A percentile compares a stretch with the other conserved stretches of the same genome.
phyloP scores from a whole-genome alignment of 2,329 filamentous ascomycete genomes.

The Penicillium sp. region DNA sequence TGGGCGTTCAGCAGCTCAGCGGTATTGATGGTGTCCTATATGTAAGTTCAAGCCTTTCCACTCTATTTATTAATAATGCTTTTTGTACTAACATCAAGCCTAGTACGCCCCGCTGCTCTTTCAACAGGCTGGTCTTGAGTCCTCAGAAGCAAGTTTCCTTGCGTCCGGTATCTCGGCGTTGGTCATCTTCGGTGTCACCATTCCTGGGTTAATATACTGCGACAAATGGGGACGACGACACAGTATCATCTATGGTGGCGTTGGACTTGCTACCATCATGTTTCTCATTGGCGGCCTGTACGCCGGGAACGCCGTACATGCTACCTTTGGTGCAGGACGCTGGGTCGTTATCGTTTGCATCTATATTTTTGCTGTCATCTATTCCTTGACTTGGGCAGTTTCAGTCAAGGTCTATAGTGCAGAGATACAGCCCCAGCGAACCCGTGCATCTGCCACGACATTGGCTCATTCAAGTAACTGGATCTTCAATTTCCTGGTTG shows the following conservation, averaged over 20 bases:
- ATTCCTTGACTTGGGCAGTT: conserved; percentile 56
- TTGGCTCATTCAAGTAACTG: conserved; percentile 60
- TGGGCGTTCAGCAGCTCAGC: conserved; percentile 63
- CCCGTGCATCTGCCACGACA: conserved; percentile 59
- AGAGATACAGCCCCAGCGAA: conserved; percentile 62
- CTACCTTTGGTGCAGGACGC: conserved; percentile 29
- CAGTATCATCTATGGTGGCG: conserved; percentile 59
- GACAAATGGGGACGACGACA: conserved; percentile 63
- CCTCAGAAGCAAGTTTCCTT: conserved; percentile 60
- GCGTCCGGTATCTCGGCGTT: conserved; percentile 66
- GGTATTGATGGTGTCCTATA: conserved; percentile 68
- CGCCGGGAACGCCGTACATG: conserved; percentile 35
- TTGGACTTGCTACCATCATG: conserved; percentile 51
- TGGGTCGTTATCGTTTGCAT: conserved; percentile 35
- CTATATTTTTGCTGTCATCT: conserved; percentile 29
- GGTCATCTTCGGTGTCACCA: conserved; percentile 61
- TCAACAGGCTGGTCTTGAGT: conserved; percentile 61
- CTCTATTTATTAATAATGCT: neutral
- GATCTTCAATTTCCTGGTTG: conserved; percentile 51
- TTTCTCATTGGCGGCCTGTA: conserved; percentile 41
- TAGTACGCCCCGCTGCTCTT: conserved; percentile 67
- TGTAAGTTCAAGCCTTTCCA: conserved; percentile 49
- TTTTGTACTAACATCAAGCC: neutral
- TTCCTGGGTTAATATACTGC: conserved; percentile 60
- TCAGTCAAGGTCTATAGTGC: conserved; percentile 60